Base-by-base conservation (phyloP, 1,139 yeast species). In the Candida labiduridarum region DNA sequence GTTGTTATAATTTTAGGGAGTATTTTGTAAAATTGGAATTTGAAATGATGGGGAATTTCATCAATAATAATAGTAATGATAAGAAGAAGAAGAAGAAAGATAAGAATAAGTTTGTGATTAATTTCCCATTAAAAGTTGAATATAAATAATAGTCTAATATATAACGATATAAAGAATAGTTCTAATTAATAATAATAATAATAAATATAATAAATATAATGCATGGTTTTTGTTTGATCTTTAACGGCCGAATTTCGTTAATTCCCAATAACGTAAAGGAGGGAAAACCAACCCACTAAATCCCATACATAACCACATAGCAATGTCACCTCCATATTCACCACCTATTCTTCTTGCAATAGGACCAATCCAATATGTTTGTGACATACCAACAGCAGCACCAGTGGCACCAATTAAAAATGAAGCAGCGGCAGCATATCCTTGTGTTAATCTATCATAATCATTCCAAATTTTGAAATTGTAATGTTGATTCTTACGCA, bases 361-460 rank as follows among this genome's bases (percentile, higher is more conserved):
- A 0, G 90, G 90, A 0, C 95, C 96, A 15, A 80, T 74, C 78
- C 85, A 88, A 64, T 87, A 88, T 1, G 82, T 85, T 61, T 87
- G 96, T 19, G 87, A 78, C 96, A 87, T 87, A 5, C 94, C 94
- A n/a, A 87, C 71, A 2, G 85, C 88, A 0, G 89, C 92, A 30
- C 94, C 95, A 0, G 80, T 84, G 11, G 85, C 84, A 39, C 95
- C 95, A 48, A 79, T 67, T 2, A 77, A 59, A 56, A 87, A 86
- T 0, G 91, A 71, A 4, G 69, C 59, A 11, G 85, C 69, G 0
- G 94, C 87, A 0, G 94, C 92, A 44, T 72, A 68, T 4, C 92
- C 90, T 42, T 72, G 71, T 1, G 92, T 85, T 52, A 87, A 70
- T 33, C 72, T 74, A 14, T 65, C 65, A 42, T 70, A 72, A 57